Percentiles rank a stretch among this genome's conserved stretches.
Conservation (phyloP, 768 basidiomycete species). For the Russula foetens region DNA sequence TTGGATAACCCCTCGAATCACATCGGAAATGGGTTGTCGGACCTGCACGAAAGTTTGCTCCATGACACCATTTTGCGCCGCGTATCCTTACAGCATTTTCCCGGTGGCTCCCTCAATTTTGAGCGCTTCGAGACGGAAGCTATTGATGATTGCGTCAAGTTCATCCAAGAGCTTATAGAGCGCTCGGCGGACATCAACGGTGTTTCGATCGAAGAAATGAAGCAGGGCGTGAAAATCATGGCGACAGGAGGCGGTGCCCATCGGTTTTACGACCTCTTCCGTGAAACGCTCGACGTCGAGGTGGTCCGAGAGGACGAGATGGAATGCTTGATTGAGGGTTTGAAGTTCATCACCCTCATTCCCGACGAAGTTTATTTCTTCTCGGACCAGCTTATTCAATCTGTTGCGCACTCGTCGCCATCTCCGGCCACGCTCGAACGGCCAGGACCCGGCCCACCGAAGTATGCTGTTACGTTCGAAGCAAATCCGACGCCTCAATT, state of each 20-base stretch:
- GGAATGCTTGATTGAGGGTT: constrained; percentile 94
- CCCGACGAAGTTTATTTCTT: constrained; percentile 98
- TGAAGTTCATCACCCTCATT: constrained; percentile 93
- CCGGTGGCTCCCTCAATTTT: constrained; percentile 96
- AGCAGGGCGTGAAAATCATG: constrained; percentile 86
- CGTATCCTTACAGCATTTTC: constrained; percentile 72
- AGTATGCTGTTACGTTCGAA: constrained; percentile 84
- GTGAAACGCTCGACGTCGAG: constrained; percentile 67
- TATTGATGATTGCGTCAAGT: constrained; percentile 75
- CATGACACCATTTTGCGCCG: constrained; percentile 62
- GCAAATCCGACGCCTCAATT: constrained; percentile 76
- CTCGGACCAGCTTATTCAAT: constrained; percentile 91
- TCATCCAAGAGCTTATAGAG: constrained; percentile 80
- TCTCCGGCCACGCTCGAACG: constrained; percentile 47
- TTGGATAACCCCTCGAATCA: constrained; percentile 33
- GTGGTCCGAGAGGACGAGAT: constrained; percentile 94
- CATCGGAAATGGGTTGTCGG: constrained; percentile 30
- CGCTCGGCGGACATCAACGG: constrained; percentile 79
- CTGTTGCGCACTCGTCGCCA: constrained; percentile 34
- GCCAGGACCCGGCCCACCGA: constrained; percentile 86
- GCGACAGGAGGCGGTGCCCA: constrained; percentile 98
- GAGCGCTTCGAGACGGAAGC: constrained; percentile 93
- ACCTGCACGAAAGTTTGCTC: constrained; percentile 37
- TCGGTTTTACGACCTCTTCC: constrained; percentile 82
- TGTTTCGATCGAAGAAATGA: constrained; percentile 87